These are phyloP conservation scores for Dentipellis sp. DNA, from an alignment of 768 basidiomycete genomes.

Conservation along the genomic window DNA sequence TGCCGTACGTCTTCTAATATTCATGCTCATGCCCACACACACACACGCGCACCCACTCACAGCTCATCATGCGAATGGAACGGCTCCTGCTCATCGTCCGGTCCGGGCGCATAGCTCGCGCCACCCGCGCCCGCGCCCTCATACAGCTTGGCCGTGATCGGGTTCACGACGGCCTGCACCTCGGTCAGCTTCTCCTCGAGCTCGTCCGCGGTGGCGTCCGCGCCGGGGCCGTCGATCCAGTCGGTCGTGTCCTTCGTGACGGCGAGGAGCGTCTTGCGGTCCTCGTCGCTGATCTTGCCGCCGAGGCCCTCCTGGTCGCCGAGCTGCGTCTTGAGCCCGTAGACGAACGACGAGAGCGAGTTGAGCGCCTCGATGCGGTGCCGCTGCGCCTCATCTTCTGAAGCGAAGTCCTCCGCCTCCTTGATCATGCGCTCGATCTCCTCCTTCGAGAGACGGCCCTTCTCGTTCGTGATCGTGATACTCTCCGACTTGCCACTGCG, in stretches of 20 bases:
- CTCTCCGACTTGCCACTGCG: slow-evolving; percentile 76
- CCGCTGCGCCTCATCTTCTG: slow-evolving; percentile 68
- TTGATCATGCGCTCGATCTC: slow-evolving; percentile 93
- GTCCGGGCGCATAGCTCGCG: slow-evolving; percentile 15
- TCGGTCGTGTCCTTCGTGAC: slow-evolving; percentile 83
- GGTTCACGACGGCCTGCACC: slow-evolving; percentile 30
- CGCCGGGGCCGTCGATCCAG: slow-evolving; percentile 85
- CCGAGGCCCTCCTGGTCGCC: slow-evolving; percentile 85
- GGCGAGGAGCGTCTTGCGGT: slow-evolving; percentile 75
- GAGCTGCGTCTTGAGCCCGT: slow-evolving; percentile 81
- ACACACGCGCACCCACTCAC: slow-evolving; percentile 9
- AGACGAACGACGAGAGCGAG: slow-evolving; percentile 72
- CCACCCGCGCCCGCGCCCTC: slow-evolving; percentile 5
- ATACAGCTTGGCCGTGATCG: slow-evolving; percentile 39
- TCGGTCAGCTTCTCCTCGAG: slow-evolving; percentile 77
- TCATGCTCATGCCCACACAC: no score
- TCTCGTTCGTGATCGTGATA: slow-evolving; percentile 94
- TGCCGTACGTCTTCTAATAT: no score
- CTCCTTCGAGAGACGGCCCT: slow-evolving; percentile 58
- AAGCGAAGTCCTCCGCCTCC: slow-evolving; percentile 86
- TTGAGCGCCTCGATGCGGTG: slow-evolving; percentile 85
- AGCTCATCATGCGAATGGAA: slow-evolving; percentile 37
- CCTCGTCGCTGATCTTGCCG: slow-evolving; percentile 73
- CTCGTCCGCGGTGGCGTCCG: slow-evolving; percentile 72
- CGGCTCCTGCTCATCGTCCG: slow-evolving; percentile 30